phyloP scores from a whole-genome alignment of 257 asterid genomes.

The Ligustrum vulgare region DNA sequence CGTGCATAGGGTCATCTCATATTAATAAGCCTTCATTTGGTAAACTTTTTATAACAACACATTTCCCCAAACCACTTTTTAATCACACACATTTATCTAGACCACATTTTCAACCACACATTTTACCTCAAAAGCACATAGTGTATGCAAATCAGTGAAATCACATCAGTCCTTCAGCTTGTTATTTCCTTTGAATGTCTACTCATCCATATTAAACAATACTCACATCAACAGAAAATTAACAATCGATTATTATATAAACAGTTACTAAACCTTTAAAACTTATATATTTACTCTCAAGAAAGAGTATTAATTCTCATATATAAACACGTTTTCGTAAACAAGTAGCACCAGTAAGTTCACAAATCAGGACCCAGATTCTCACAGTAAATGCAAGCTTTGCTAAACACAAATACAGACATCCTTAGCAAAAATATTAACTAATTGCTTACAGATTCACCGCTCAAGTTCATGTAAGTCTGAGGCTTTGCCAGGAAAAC shows the following conservation, averaged over 20 bases:
- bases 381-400: not conserved
- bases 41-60: no score
- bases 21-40: not conserved
- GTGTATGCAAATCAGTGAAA: not conserved
- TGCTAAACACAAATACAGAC: not conserved
- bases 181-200: not conserved
- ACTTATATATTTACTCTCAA: not conserved
- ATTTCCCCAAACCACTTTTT: no score
- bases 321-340: not conserved
- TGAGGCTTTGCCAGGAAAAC: slow-evolving; percentile 93
- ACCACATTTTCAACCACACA: no score
- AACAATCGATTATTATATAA: not conserved
- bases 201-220: not conserved
- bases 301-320: not conserved
- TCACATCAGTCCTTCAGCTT: not conserved
- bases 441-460: slow-evolving; percentile 74
- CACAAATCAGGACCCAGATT: not conserved
- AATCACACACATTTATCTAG: no score
- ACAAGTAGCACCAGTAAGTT: not conserved
- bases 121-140: not conserved
- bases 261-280: not conserved
- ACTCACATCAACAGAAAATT: not conserved
- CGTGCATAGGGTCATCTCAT: not conserved
- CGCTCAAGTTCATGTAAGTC: slow-evolving; percentile 87
- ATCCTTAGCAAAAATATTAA: not conserved